Evolutionary conservation across 1,284 basidiomycete genomes (phyloP), one percentile per base, ranked within the genome.

Genomic region (Ceratobasidium sp.): DNA sequence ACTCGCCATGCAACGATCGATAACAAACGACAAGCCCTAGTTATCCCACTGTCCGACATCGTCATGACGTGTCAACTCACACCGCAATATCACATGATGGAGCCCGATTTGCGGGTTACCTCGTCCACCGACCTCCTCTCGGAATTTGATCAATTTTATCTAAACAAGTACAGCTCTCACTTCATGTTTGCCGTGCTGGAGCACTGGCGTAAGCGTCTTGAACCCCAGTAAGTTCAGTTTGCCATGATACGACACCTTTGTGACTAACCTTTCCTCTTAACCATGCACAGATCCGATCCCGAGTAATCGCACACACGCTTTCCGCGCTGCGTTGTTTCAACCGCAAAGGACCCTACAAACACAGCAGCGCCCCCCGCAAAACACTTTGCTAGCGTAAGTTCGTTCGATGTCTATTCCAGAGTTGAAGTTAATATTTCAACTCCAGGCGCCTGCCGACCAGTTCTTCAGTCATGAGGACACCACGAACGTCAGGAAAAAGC

Each of bases 391-490:
- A 38, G 35, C 35, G 63, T 66, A 32, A 50, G 63, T 54, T n/a
- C 16, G 11, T 11, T 38, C 35, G 35, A 14, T 21, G 7, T 5
- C 18, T 8, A n/a, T 5, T 13, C 14, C n/a, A n/a, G 21, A 49
- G 6, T 14, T 1, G 18, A 6, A 8, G 61, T 26, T 66, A 38
- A 38, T 35, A 16, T 21, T 16, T 38, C 49, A 28, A 23, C 47
- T 50, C n/a, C 50, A 43, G 13, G 38, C 46, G 38, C 47, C 63
- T 38, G 59, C 59, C 2, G 63, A 66, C 30, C 63, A 66, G 47
- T 95, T 87, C 80, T 93, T 95, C 81, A 92, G 94, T 30, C 91
- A 95, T 79, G 91, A 93, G 81, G 83, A 84, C 54, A 84, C 88
- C 1, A 83, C 77, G 78, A n/a, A n/a, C n/a, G n/a, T n/a, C n/a